Evolutionary conservation across 352 stramenopile species (phyloP).

Genomic region (Saprolegnia parasitica): DNA sequence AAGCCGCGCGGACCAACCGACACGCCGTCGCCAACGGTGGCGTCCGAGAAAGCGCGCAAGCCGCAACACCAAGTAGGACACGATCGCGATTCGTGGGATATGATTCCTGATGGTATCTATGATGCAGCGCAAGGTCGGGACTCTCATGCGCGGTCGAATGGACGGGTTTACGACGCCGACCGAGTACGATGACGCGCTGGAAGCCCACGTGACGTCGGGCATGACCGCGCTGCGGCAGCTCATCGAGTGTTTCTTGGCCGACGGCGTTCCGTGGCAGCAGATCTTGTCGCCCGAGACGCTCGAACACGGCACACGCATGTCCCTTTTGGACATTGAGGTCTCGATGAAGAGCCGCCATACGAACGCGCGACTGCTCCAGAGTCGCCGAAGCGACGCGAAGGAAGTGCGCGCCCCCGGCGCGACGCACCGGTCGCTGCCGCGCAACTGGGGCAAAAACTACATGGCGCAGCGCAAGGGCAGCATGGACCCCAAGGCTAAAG

Average conservation of each 20-base stretch:
- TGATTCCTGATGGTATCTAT: no score
- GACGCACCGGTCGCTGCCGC: conserved; percentile 45
- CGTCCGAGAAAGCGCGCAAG: no score
- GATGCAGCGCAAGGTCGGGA: no score
- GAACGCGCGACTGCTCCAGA: conserved; percentile 37
- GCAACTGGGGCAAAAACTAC: conserved; percentile 65
- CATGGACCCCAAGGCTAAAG: conserved; percentile 19
- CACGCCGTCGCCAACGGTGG: background rate
- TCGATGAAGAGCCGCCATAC: conserved; percentile 47
- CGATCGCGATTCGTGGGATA: no score
- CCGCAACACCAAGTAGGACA: background rate
- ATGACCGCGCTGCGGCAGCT: conserved; percentile 36
- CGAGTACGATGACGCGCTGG: background rate
- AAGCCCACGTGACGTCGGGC: background rate
- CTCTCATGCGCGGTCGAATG: background rate
- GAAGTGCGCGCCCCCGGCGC: conserved; percentile 17
- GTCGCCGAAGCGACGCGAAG: conserved; percentile 23
- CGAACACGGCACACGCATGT: conserved; percentile 38
- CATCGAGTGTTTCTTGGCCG: conserved; percentile 55
- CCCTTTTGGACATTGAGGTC: conserved; percentile 51
- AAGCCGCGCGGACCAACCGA: background rate
- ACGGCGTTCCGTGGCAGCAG: conserved; percentile 35
- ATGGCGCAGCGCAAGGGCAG: conserved; percentile 33
- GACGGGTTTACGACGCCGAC: background rate
- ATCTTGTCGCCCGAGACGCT: conserved; percentile 53